A percentile compares a stretch with the other conserved stretches of the same genome.
phyloP scores from a whole-genome alignment of 2,329 filamentous ascomycete genomes.

The Sclerotinia subarctica region DNA sequence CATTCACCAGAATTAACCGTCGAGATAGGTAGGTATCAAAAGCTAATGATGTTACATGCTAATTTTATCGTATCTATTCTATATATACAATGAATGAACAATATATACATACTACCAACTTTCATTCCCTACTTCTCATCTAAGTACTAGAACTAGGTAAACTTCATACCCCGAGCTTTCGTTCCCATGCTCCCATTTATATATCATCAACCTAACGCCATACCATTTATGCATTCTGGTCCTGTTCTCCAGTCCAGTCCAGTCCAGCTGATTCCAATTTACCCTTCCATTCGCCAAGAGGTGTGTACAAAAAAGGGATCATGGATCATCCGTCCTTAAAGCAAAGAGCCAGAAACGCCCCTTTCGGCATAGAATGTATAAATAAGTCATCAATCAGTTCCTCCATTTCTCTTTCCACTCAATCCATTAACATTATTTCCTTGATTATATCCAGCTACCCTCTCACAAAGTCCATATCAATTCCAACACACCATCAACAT shows the following conservation, averaged over 20 bases:
- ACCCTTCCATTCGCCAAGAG: not conserved
- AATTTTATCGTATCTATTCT: not conserved
- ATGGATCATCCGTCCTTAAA: not conserved
- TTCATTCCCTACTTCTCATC: not conserved
- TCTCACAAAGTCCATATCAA: conserved; percentile 52
- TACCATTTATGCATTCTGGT: conserved; percentile 1
- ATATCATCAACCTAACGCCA: conserved; percentile 9
- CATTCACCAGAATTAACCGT: too few species aligned
- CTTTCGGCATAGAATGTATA: conserved; percentile 8
- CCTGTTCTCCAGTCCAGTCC: not conserved
- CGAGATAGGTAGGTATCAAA: not conserved
- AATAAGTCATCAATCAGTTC: conserved; percentile 12
- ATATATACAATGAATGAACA: not conserved
- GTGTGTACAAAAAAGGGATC: conserved; percentile 10
- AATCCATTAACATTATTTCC: conserved; percentile 8
- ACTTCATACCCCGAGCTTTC: too few species aligned
- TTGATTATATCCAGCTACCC: not conserved
- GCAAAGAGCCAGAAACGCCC: conserved; percentile 15
- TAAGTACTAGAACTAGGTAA: not conserved
- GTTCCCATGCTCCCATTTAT: not conserved
- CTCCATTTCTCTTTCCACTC: not conserved
- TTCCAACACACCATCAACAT: conserved; percentile 54
- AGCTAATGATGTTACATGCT: not conserved
- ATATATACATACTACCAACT: not conserved
- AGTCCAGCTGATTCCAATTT: not conserved